A percentile compares a stretch with the other conserved stretches of the same genome.
Evolutionary conservation across 1,139 yeast genomes (phyloP).

Genomic region (Protomyces pachydermus): DNA sequence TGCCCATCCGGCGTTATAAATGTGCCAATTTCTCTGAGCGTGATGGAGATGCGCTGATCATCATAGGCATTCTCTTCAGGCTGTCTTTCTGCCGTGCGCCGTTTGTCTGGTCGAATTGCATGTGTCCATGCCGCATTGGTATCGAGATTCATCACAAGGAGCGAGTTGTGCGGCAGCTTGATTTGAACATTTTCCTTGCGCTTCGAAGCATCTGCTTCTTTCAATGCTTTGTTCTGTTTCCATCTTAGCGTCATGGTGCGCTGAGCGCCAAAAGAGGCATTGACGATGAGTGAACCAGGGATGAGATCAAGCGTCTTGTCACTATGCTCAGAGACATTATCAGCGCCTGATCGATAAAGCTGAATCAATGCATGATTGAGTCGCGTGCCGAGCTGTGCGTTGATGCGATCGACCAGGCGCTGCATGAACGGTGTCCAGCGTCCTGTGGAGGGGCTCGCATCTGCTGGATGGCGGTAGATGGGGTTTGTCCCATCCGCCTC

Average conservation of each 20-base stretch:
- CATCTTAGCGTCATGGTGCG: slow-evolving; percentile 31
- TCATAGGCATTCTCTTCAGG: slow-evolving; percentile 24
- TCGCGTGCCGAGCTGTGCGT: slow-evolving; percentile 19
- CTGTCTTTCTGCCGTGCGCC: slow-evolving; percentile 8
- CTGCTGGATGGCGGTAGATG: slow-evolving; percentile 34
- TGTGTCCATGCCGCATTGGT: slow-evolving; percentile 34
- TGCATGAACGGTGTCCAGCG: slow-evolving; percentile 25
- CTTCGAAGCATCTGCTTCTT: slow-evolving; percentile 1
- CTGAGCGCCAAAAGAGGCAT: slow-evolving; percentile 32
- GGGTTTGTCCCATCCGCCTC: slow-evolving; percentile 23
- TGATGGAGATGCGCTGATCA: slow-evolving; percentile 32
- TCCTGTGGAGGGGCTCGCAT: slow-evolving; percentile 27
- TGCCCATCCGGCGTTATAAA: slow-evolving; percentile 26
- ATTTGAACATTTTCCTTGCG: slow-evolving; percentile 20
- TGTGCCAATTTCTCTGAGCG: slow-evolving; percentile 32
- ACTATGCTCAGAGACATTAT: slow-evolving; percentile 33
- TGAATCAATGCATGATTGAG: slow-evolving; percentile 34
- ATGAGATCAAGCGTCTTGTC: slow-evolving; percentile 34
- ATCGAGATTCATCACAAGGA: slow-evolving; percentile 30
- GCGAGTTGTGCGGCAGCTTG: slow-evolving; percentile 30
- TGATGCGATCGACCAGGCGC: slow-evolving; percentile 22
- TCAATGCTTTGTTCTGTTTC: slow-evolving; percentile 17
- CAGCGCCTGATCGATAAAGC: slow-evolving; percentile 32
- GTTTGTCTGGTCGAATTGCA: slow-evolving; percentile 32
- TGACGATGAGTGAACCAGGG: slow-evolving; percentile 32